phyloP scores from a whole-genome alignment of 2,329 filamentous ascomycete genomes.

The Pleurostoma richardsiae region DNA sequence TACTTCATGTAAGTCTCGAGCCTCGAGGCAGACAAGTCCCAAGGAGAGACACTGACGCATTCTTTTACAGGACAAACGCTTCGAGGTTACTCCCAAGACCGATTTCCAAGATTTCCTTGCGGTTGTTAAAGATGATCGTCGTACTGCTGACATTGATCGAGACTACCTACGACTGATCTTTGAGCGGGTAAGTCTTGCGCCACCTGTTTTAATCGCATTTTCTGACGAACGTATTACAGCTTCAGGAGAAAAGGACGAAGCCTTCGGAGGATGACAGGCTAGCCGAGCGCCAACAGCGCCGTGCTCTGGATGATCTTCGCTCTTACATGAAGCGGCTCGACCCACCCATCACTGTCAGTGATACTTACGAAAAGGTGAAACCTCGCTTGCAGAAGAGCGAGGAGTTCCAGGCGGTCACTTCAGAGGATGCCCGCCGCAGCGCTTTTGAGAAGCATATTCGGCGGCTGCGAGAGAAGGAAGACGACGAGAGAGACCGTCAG shows the following conservation, averaged over 20 bases:
- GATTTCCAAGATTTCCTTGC: constrained; percentile 82
- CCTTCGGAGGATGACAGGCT: constrained; percentile 82
- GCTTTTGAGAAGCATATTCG: constrained; percentile 92
- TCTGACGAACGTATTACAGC: constrained; percentile 34
- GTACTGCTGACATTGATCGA: constrained; percentile 80
- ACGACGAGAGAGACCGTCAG: constrained; percentile 68
- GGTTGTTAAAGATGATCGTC: constrained; percentile 78
- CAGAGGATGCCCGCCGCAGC: constrained; percentile 74
- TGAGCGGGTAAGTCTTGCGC: constrained; percentile 56
- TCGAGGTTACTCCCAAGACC: constrained; percentile 83
- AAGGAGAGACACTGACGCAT: constrained; percentile 16
- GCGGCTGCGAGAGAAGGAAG: constrained; percentile 85
- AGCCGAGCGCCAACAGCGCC: constrained; percentile 79
- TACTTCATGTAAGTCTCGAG: constrained; percentile 66
- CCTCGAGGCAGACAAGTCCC: neutral
- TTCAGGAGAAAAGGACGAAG: constrained; percentile 80
- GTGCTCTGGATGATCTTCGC: constrained; percentile 78
- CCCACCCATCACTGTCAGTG: constrained; percentile 69
- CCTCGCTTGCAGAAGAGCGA: constrained; percentile 73
- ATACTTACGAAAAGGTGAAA: constrained; percentile 86
- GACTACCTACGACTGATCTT: constrained; percentile 79
- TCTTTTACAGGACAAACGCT: constrained; percentile 69
- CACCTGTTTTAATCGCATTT: neutral
- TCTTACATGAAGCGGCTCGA: constrained; percentile 86
- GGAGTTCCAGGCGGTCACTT: constrained; percentile 77